Conservation (phyloP, 2,329 filamentous ascomycete species). For the Penicillium sp. region DNA sequence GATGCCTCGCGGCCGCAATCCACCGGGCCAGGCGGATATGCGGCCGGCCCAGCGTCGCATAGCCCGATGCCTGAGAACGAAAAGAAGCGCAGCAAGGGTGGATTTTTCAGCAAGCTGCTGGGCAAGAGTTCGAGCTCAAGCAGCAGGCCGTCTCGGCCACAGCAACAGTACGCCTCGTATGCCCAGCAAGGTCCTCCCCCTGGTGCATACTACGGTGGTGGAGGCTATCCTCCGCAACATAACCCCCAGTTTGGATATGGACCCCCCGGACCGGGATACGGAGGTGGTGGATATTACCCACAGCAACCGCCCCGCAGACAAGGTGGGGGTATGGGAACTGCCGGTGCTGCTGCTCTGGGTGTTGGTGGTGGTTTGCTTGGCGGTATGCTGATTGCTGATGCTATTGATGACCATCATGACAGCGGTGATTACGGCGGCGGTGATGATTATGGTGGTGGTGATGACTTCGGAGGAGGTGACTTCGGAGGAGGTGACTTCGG, state of each 20-base stretch:
- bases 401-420: conserved; percentile 38
- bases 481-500: conserved; percentile 23
- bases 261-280: conserved; percentile 4
- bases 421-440: conserved; percentile 18
- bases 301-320: conserved; percentile 39
- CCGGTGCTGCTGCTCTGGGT: conserved; percentile 67
- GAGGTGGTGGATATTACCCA: conserved; percentile 32
- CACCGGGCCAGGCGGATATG: conserved; percentile 5
- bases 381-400: conserved; percentile 61
- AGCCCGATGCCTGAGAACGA: conserved; percentile 28
- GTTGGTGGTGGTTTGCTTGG: conserved; percentile 73
- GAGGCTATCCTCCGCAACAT: conserved; percentile 25
- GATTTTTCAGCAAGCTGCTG: conserved; percentile 47
- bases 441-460: conserved; percentile 27
- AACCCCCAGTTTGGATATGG: conserved; percentile 11
- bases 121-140: conserved; percentile 35
- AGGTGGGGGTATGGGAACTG: conserved; percentile 54
- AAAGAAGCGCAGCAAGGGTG: conserved; percentile 36
- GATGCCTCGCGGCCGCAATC: conserved; percentile 16
- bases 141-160: conserved; percentile 15
- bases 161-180: conserved; percentile 22
- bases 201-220: conserved; percentile 28
- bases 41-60: conserved; percentile 7
- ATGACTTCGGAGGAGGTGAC: too few species aligned
- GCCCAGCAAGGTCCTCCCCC: conserved; percentile 23